Conservation (phyloP, 1,139 yeast genomes). For the Candida sp. region DNA sequence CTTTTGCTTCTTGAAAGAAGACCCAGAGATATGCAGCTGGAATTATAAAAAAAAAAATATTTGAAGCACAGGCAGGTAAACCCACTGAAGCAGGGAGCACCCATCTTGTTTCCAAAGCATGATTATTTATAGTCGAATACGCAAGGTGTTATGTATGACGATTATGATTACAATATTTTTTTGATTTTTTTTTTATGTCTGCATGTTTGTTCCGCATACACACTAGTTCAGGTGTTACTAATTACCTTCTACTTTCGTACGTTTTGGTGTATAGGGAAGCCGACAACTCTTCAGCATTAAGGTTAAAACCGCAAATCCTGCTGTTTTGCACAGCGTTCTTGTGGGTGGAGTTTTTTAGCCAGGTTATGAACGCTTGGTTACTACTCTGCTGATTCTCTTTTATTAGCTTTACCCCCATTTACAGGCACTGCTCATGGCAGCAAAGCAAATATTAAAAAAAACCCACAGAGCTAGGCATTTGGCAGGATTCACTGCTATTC, state of each 20-base stretch:
- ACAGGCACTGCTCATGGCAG: not conserved
- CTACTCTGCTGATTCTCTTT: not conserved
- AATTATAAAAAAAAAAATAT: not conserved
- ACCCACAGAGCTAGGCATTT: not conserved
- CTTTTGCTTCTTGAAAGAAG: not conserved
- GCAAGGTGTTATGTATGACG: too few relatives aligned
- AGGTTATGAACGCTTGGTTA: not conserved
- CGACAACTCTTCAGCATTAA: not conserved
- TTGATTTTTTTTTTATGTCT: too few relatives aligned
- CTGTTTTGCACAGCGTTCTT: not conserved
- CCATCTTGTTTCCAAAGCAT: too few relatives aligned
- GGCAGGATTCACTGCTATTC: too few relatives aligned
- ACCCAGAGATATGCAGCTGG: not conserved
- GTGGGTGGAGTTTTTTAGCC: not conserved
- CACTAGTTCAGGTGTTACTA: not conserved
- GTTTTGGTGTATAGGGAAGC: too few relatives aligned
- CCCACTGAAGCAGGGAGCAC: too few relatives aligned
- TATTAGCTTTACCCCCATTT: not conserved
- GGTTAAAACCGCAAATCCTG: conserved; percentile 1
- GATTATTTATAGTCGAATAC: too few relatives aligned
- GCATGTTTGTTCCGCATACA: too few relatives aligned
- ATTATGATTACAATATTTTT: too few relatives aligned
- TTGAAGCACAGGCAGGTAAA: not conserved
- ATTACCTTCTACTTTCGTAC: not conserved
- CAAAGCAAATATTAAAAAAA: not conserved